Conservation (phyloP, 169 alveolate species). For the Amoebophrya sp. region DNA sequence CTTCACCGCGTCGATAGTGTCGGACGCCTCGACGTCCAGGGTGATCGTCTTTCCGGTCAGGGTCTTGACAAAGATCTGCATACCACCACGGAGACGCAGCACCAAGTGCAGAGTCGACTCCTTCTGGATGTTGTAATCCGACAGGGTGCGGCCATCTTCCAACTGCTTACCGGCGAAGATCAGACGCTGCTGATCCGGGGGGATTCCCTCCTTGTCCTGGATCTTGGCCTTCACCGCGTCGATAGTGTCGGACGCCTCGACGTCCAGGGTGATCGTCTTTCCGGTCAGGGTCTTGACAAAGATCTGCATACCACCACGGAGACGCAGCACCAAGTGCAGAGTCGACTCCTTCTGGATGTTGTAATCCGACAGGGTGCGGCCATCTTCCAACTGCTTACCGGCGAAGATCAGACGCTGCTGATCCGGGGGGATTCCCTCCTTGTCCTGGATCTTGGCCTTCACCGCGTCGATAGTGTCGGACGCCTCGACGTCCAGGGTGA, state of each 20-base stretch:
- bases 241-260: conserved; percentile 89
- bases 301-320: conserved; percentile 80
- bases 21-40: conserved; percentile 88
- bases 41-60: conserved; percentile 89
- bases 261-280: conserved; percentile 82
- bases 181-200: conserved; percentile 98
- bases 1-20: conserved; percentile 80
- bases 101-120: conserved; percentile 63
- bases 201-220: conserved; percentile 69
- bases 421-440: conserved; percentile 92
- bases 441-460: conserved; percentile 50
- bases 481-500: conserved; percentile 89
- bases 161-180: conserved; percentile 98
- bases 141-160: conserved; percentile 96
- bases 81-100: conserved; percentile 98
- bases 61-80: conserved; percentile 87
- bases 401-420: conserved; percentile 97
- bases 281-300: conserved; percentile 91
- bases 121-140: conserved; percentile 97
- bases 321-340: conserved; percentile 55
- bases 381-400: conserved; percentile 97
- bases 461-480: conserved; percentile 86
- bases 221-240: conserved; percentile 72
- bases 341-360: conserved; percentile 89
- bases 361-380: conserved; percentile 96